These are phyloP conservation scores for Ogataea nitratoaversa DNA, from an alignment of 805 yeast genomes.

Conservation along the genomic window DNA sequence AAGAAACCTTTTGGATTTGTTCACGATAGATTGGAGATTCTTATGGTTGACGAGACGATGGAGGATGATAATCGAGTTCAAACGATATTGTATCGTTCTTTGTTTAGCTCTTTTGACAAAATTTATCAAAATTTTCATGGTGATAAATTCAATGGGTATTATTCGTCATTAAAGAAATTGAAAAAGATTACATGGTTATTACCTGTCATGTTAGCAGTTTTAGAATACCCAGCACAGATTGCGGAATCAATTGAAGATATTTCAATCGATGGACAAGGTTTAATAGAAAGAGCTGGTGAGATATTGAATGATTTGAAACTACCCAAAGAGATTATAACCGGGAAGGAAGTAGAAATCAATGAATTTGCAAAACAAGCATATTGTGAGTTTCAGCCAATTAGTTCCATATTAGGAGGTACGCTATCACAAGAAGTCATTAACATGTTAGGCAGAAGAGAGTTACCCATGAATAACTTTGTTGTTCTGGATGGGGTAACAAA, in stretches of 20 bases:
- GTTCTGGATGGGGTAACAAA: slow-evolving; percentile 68
- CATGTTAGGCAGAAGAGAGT: slow-evolving; percentile 65
- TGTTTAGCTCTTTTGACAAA: slow-evolving; percentile 34
- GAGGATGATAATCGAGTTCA: slow-evolving; percentile 36
- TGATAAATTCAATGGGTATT: slow-evolving; percentile 28
- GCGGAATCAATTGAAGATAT: slow-evolving; percentile 22
- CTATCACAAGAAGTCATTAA: slow-evolving; percentile 89
- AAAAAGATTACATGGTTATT: slow-evolving; percentile 51
- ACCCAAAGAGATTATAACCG: slow-evolving; percentile 40
- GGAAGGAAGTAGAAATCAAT: slow-evolving; percentile 34
- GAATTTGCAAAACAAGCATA: slow-evolving; percentile 44
- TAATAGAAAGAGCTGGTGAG: slow-evolving; percentile 28
- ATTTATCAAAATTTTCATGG: slow-evolving; percentile 31
- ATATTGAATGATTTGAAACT: slow-evolving; percentile 36
- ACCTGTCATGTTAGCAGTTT: slow-evolving; percentile 56
- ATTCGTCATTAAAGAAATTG: slow-evolving; percentile 32
- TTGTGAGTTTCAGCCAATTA: slow-evolving; percentile 74
- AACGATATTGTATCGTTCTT: slow-evolving; percentile 33
- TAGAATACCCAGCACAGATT: slow-evolving; percentile 36
- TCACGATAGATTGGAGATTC: slow-evolving; percentile 40
- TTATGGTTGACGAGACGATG: slow-evolving; percentile 33
- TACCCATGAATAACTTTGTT: slow-evolving; percentile 78
- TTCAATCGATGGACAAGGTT: slow-evolving; percentile 20
- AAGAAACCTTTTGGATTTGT: slow-evolving; percentile 48
- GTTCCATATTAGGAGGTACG: slow-evolving; percentile 87